Evolutionary conservation across 768 basidiomycete genomes (phyloP), one percentile per base, ranked within the genome.

Genomic region (Leccinellum luteum): DNA sequence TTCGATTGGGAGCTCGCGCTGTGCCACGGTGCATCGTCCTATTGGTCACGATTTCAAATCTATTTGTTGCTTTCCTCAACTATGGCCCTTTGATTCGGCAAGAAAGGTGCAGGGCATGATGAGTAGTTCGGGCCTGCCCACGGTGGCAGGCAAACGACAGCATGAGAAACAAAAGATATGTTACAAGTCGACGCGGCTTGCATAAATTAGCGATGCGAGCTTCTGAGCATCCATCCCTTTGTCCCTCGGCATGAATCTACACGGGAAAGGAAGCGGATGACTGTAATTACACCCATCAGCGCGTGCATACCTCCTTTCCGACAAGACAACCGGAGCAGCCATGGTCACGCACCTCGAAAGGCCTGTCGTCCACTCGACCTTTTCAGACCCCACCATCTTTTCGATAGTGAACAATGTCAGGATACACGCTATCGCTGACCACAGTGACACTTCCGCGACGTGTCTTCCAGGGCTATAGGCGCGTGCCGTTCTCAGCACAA

Each of bases 201-300:
- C 56, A 34, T 50, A 47, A 7, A 63, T 54, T 47, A 66, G 21
- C 1, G 62, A 64, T 0, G 53, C 55, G 1, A 66, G 45, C 30
- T 51, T 67, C 25, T 47, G 53, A 21, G 45, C 3, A 44, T 67
- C 55, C 65, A 61, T 38, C 35, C 35, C 35, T 38, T 38, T n/a
- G 10, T 41, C 41, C 41, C 41, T 41, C n/a, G 41, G 41, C 58
- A 47, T 17, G 23, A 47, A 23, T 14, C 14, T 27, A 17, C 45
- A 47, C 3, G 45, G 44, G 21, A 45, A 45, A 19, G 44, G 44
- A 19, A 23, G 23, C 19, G 44, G 44, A 45, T 45, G 44, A 12
- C 44, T 45, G 23, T 21, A 47, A 15, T 23, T 38, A 38, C 8
- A 38, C 9, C 35, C 35, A 9, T 38, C 35, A 38, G 35, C 35